Conservation (phyloP, 2,329 filamentous ascomycete genomes). For the Aspergillus spinulosporus region DNA sequence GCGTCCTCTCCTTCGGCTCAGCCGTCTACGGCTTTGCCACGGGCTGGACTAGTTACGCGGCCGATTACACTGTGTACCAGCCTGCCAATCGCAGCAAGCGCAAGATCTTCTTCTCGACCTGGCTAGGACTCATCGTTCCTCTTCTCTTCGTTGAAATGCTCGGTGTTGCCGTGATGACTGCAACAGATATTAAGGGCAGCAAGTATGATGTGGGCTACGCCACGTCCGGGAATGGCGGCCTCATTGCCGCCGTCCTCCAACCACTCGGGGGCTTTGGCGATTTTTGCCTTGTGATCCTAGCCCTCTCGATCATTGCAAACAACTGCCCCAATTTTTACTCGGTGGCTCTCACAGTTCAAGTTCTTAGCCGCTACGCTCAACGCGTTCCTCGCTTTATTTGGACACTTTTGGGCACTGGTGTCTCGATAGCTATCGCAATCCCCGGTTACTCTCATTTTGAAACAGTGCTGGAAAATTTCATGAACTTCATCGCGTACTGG, state of each 20-base stretch:
- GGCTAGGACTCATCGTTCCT: slow-evolving; percentile 67
- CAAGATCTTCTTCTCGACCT: slow-evolving; percentile 70
- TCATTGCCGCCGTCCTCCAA: slow-evolving; percentile 65
- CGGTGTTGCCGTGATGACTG: slow-evolving; percentile 68
- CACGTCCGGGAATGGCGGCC: slow-evolving; percentile 62
- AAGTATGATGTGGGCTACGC: slow-evolving; percentile 58
- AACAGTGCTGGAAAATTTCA: slow-evolving; percentile 67
- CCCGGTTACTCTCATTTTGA: slow-evolving; percentile 68
- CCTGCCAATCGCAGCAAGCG: slow-evolving; percentile 59
- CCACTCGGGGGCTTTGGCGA: slow-evolving; percentile 67
- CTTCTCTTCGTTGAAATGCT: slow-evolving; percentile 74
- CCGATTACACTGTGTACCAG: slow-evolving; percentile 80
- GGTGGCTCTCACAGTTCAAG: slow-evolving; percentile 65
- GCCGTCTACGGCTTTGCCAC: slow-evolving; percentile 69
- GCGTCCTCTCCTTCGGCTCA: slow-evolving; percentile 65
- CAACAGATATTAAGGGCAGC: slow-evolving; percentile 58
- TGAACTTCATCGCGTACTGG: slow-evolving; percentile 70
- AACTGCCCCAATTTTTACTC: slow-evolving; percentile 75
- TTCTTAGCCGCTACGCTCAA: slow-evolving; percentile 60
- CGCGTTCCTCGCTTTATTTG: slow-evolving; percentile 67
- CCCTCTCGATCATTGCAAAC: slow-evolving; percentile 67
- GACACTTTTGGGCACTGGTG: slow-evolving; percentile 61
- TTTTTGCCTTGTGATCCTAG: slow-evolving; percentile 68
- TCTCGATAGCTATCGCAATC: slow-evolving; percentile 69
- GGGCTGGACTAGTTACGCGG: slow-evolving; percentile 72